Base-by-base conservation (phyloP, 169 alveolate genomes). In the Eimeria tenella region DNA sequence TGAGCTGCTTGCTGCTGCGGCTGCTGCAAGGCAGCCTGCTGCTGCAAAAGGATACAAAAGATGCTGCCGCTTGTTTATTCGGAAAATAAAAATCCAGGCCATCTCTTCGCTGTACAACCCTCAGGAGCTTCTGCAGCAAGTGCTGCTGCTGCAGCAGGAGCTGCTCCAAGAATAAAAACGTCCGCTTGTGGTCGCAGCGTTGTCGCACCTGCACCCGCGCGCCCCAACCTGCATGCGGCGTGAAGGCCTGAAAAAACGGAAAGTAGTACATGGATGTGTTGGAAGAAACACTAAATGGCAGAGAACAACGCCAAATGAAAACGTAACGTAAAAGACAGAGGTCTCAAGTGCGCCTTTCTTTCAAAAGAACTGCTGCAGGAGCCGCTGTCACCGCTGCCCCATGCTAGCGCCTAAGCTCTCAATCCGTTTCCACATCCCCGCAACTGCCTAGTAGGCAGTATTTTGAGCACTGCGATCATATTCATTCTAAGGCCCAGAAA, bases 201-300 rank as follows among this genome's bases (percentile, higher is more conserved):
- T 99, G 99, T 86, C 99, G 97, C 25, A 84, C 94, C 77, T 94
- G 96, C 71, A 99, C 99, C 92, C 97, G 95, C 31, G 99, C 99
- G 60, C 98, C 97, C 99, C 99, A 99, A 9, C 83, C 93, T 13
- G 99, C 98, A 96, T 99, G 99, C 3, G 99, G 99, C n/a, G 99
- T 99, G 96, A 97, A 99, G 55, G 83, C 50, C 93, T 86, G 68
- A 23, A 86, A 23, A 31, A 21, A 74, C n/a, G 31, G 58, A n/a
- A 10, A 68, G n/a, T 7, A 31, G 42, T 31, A 31, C 42, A 31
- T 31, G 42, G 42, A 31, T 31, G 42, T 31, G 42, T 2, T 31
- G 42, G 71, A 11, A 79, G 9, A 53, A 23, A 19, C 82, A 71
- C 82, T 25, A 71, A 11, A 10, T 17, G 49, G 49, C 82, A 71